Evolutionary conservation across 2,329 filamentous ascomycete species (phyloP).

Genomic region (Aspergillus oerlinghausenensis): DNA sequence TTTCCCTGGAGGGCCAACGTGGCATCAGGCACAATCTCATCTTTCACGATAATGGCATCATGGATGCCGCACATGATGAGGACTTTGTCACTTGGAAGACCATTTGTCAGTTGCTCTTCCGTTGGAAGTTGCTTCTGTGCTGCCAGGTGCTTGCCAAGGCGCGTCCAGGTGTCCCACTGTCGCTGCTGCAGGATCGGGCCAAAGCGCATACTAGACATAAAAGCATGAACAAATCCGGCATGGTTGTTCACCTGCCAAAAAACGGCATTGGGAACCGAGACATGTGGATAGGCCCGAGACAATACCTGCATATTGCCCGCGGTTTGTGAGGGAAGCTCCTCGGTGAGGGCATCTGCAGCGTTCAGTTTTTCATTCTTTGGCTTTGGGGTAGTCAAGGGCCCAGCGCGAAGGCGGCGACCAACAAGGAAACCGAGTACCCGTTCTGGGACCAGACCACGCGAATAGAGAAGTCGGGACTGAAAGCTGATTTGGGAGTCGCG

Average conservation of each 20-base stretch:
- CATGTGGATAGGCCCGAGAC: slow-evolving; percentile 47
- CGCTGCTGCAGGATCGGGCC: slow-evolving; percentile 63
- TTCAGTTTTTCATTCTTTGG: slow-evolving; percentile 31
- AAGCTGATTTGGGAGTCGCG: slow-evolving; percentile 58
- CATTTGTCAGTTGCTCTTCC: slow-evolving; percentile 25
- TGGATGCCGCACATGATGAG: slow-evolving; percentile 61
- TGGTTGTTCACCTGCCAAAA: slow-evolving; percentile 66
- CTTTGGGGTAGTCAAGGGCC: slow-evolving; percentile 31
- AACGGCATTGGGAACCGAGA: slow-evolving; percentile 60
- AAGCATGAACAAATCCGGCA: slow-evolving; percentile 63
- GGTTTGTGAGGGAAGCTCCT: slow-evolving; percentile 35
- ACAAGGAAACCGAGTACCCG: slow-evolving; percentile 51
- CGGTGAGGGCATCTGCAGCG: slow-evolving; percentile 38
- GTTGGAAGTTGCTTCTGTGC: slow-evolving; percentile 32
- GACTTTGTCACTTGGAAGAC: slow-evolving; percentile 47
- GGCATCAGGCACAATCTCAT: slow-evolving; percentile 62
- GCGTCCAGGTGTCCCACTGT: slow-evolving; percentile 55
- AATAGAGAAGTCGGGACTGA: slow-evolving; percentile 60
- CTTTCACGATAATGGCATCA: slow-evolving; percentile 63
- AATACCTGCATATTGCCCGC: slow-evolving; percentile 44
- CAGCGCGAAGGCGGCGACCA: slow-evolving; percentile 46
- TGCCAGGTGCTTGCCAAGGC: slow-evolving; percentile 50
- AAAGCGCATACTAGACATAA: slow-evolving; percentile 65
- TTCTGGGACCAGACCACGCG: slow-evolving; percentile 56
- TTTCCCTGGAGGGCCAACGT: slow-evolving; percentile 54